A percentile compares a stretch with the other conserved stretches of the same genome.
These are phyloP conservation scores for Cladorrhinum sp. DNA, from an alignment of 2,329 filamentous ascomycete species.

Conservation along the genomic window DNA sequence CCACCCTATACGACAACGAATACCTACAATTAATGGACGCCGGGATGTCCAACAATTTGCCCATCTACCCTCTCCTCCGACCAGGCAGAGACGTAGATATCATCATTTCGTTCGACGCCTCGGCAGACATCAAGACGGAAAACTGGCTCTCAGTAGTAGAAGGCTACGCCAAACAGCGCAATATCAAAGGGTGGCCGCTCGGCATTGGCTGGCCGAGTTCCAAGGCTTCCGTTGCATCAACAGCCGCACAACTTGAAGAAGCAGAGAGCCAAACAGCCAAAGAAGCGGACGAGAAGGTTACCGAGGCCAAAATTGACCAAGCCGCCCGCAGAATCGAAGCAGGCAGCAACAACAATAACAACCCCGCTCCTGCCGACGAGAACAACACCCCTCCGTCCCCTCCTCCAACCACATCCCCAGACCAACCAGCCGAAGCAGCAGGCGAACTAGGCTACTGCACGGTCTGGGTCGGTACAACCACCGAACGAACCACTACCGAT, in stretches of 20 bases:
- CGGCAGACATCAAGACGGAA: slow-evolving; percentile 86
- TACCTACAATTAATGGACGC: slow-evolving; percentile 91
- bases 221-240: slow-evolving; percentile 55
- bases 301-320: slow-evolving; percentile 54
- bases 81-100: slow-evolving; percentile 87
- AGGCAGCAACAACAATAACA: slow-evolving; percentile 25
- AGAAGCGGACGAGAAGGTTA: slow-evolving; percentile 62
- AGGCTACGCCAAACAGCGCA: slow-evolving; percentile 85
- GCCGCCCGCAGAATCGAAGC: slow-evolving; percentile 32
- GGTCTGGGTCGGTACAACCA: slow-evolving; percentile 84
- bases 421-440: slow-evolving; percentile 41
- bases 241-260: slow-evolving; percentile 62
- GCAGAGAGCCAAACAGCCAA: slow-evolving; percentile 58
- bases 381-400: slow-evolving; percentile 22
- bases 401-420: slow-evolving; percentile 35
- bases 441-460: slow-evolving; percentile 86
- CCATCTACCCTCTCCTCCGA: slow-evolving; percentile 88
- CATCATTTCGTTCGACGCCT: slow-evolving; percentile 89
- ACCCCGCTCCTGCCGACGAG: slow-evolving; percentile 2
- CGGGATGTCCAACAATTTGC: slow-evolving; percentile 97
- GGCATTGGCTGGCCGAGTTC: slow-evolving; percentile 87
- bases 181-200: slow-evolving; percentile 90
- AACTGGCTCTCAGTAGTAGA: slow-evolving; percentile 96
- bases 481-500: slow-evolving; percentile 60
- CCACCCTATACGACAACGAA: slow-evolving; percentile 65